A percentile compares a stretch with the other conserved stretches of the same genome.
Evolutionary conservation across 257 asterid genomes (phyloP).

Genomic region (Plectranthus barbatus): DNA sequence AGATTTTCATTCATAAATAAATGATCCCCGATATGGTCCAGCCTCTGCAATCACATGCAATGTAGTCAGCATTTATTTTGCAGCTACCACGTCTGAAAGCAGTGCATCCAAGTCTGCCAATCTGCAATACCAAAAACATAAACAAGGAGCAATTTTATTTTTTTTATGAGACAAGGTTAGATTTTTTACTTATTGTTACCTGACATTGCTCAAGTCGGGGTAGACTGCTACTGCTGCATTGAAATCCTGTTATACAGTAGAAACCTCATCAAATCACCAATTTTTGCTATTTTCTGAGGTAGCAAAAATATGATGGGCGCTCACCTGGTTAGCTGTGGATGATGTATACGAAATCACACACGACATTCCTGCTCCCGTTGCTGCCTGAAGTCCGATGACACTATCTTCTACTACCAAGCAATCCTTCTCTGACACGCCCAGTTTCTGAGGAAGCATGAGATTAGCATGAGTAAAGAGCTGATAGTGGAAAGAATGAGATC

Average conservation of each 20-base stretch:
- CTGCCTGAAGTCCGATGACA: slow-evolving; percentile 96
- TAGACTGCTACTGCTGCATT: slow-evolving; percentile 70
- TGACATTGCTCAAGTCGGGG: slow-evolving; percentile 71
- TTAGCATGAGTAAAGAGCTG: neutral
- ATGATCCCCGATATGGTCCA: too few species aligned
- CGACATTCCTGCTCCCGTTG: slow-evolving; percentile 87
- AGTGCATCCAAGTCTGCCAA: slow-evolving; percentile 62
- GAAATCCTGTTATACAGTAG: slow-evolving; percentile 48
- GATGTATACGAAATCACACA: slow-evolving; percentile 82
- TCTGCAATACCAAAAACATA: slow-evolving; percentile 35
- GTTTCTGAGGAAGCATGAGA: slow-evolving; percentile 34
- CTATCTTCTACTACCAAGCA: slow-evolving; percentile 96
- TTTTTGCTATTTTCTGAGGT: neutral
- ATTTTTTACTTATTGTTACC: slow-evolving; percentile 27
- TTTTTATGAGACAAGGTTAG: neutral
- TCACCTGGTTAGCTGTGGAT: slow-evolving; percentile 86
- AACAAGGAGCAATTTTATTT: neutral
- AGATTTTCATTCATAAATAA: neutral
- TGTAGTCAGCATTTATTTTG: slow-evolving; percentile 18
- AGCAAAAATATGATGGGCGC: neutral
- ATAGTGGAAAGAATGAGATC: neutral
- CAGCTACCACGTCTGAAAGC: slow-evolving; percentile 40
- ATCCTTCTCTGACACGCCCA: slow-evolving; percentile 56
- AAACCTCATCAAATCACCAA: neutral
- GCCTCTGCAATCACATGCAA: too few species aligned